phyloP scores from a whole-genome alignment of 805 yeast genomes.

The Starmerella bombi region DNA sequence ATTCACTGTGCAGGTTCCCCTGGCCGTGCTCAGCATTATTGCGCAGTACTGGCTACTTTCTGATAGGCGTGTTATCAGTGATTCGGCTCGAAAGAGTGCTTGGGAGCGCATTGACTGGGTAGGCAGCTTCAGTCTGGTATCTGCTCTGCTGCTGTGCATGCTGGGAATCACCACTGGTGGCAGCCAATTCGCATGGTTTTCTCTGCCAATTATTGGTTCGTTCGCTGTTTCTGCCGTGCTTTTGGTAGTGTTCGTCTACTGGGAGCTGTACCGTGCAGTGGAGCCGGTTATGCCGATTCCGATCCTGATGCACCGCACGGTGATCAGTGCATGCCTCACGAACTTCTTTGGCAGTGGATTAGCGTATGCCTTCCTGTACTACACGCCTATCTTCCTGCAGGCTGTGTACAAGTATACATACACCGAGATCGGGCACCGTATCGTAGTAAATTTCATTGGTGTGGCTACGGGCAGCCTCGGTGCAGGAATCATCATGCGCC shows the following conservation, averaged over 20 bases:
- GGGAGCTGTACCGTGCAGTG: conserved; percentile 38
- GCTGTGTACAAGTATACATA: conserved; percentile 53
- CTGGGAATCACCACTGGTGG: conserved; percentile 58
- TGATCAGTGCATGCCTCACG: conserved; percentile 50
- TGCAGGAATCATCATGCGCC: conserved; percentile 54
- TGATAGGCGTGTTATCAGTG: conserved; percentile 17
- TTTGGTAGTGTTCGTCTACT: conserved; percentile 34
- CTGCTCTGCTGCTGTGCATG: conserved; percentile 46
- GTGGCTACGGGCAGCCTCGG: conserved; percentile 53
- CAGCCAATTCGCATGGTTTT: conserved; percentile 34
- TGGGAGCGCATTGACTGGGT: conserved; percentile 49
- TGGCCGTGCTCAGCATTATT: conserved; percentile 25
- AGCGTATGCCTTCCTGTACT: conserved; percentile 48
- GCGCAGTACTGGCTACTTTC: conserved; percentile 12
- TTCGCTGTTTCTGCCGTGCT: conserved; percentile 27
- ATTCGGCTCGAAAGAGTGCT: conserved; percentile 31
- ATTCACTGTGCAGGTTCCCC: conserved; percentile 32
- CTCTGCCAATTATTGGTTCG: conserved; percentile 32
- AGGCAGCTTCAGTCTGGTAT: conserved; percentile 51
- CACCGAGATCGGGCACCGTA: conserved; percentile 60
- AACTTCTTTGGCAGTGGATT: conserved; percentile 64
- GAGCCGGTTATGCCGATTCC: conserved; percentile 60
- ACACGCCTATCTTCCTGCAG: conserved; percentile 57
- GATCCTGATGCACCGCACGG: conserved; percentile 45
- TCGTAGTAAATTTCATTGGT: conserved; percentile 45